These are phyloP conservation scores for Tephrocybe sp. DNA, from an alignment of 768 basidiomycete species.

Conservation along the genomic window DNA sequence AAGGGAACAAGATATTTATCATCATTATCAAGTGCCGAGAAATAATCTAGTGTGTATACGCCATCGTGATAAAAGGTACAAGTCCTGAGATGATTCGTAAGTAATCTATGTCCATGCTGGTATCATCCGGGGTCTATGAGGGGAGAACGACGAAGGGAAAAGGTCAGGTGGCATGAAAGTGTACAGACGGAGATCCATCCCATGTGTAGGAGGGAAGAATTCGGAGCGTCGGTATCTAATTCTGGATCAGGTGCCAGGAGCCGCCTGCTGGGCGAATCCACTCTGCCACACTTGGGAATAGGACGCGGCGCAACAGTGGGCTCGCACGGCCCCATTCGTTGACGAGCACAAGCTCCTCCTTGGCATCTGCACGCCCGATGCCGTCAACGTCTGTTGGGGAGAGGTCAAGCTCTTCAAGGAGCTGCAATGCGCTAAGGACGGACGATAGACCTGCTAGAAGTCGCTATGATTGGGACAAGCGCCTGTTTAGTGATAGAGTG, in stretches of 20 bases:
- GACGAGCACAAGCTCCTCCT: slow-evolving; percentile 55
- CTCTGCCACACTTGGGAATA: slow-evolving; percentile 57
- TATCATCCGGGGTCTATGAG: neutral
- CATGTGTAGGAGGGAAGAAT: slow-evolving; percentile 2
- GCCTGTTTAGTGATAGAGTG: neutral
- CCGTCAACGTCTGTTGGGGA: slow-evolving; percentile 57
- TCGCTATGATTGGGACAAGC: slow-evolving; percentile 37
- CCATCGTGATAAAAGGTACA: neutral
- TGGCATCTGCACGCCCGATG: slow-evolving; percentile 37
- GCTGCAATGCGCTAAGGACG: slow-evolving; percentile 50
- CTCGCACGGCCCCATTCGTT: slow-evolving; percentile 55
- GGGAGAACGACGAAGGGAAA: no score
- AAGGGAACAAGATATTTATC: no score
- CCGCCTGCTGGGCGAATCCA: slow-evolving; percentile 41
- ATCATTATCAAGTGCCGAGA: no score
- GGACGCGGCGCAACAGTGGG: slow-evolving; percentile 48
- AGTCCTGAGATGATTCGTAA: neutral
- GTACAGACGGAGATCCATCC: neutral
- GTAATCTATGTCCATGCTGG: neutral
- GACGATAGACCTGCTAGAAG: slow-evolving; percentile 60
- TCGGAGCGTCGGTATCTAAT: slow-evolving; percentile 3
- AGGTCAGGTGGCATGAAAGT: neutral
- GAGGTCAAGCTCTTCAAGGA: slow-evolving; percentile 54
- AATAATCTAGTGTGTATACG: no score
- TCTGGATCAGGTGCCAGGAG: slow-evolving; percentile 29